Evolutionary conservation across 768 basidiomycete species (phyloP), one percentile per base, ranked within the genome.

Genomic region (Boletus tomentosulus): DNA sequence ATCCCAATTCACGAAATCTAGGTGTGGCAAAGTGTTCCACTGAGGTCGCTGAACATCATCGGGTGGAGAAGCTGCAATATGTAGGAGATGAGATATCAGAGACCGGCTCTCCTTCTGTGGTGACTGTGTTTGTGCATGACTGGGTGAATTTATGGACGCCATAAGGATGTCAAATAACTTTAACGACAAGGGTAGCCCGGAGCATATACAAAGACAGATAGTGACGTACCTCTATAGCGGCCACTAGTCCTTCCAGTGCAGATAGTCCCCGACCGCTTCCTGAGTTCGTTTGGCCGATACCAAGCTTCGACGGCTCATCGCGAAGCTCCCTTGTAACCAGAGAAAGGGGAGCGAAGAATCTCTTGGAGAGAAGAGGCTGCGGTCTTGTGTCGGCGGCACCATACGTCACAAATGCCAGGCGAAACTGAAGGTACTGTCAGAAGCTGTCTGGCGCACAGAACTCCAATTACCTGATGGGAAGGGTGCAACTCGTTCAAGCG

Each of bases 191-290:
- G 56, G 38, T 39, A 46, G 22, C n/a, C 28, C 41, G 46, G 46
- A 33, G 10, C 5, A 13, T 22, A 27, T 13, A 31, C 3, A n/a
- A 19, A 45, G 25, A 42, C 19, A n/a, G n/a, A 41, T 13, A n/a
- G 15, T 3, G 12, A 22, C 72, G 50, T 50, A 87, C 87, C 76
- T 89, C 87, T 24, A 89, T 68, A 31, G 82, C 83, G 16, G 86
- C 83, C 13, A 86, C 83, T 12, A 87, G 66, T 8, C 84, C 88
- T 54, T 90, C 88, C 7, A 90, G 69, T 4, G 84, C 83, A 27
- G 85, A 84, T 78, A 87, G 77, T 1, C 86, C 86, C 28, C 66
- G 66, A 8, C 65, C 62, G 1, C 75, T 76, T 6, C 78, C 78
- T 8, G 76, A 75, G 43, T 73, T 75, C 1, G 81, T 81, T 53